phyloP scores from a whole-genome alignment of 139 green algal species.

The Micromonas commoda region DNA sequence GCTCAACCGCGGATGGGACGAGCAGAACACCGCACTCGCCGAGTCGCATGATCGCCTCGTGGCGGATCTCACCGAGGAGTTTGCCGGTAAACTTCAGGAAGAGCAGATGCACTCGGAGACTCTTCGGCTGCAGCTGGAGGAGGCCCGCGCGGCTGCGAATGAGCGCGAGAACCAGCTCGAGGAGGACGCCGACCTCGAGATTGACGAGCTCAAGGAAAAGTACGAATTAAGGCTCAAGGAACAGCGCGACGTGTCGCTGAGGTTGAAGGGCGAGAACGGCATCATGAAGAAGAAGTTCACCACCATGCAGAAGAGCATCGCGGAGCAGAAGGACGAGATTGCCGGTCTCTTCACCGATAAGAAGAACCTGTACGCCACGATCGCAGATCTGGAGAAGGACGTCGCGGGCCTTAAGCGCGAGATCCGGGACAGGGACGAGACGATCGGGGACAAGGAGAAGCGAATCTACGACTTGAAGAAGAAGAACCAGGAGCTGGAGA shows the following conservation, averaged over 20 bases:
- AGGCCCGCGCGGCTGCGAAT: constrained; percentile 37
- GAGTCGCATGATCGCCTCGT: constrained; percentile 74
- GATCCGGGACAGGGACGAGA: constrained; percentile 79
- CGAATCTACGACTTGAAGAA: constrained; percentile 90
- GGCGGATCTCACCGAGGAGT: constrained; percentile 72
- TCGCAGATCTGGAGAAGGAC: constrained; percentile 70
- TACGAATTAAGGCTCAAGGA: constrained; percentile 46
- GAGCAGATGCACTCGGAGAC: constrained; percentile 56
- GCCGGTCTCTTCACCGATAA: constrained; percentile 70
- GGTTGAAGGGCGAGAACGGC: constrained; percentile 86
- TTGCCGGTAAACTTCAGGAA: constrained; percentile 62
- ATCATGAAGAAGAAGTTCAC: constrained; percentile 92
- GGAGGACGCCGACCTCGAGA: constrained; percentile 81
- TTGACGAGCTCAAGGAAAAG: constrained; percentile 45
- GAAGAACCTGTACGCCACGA: constrained; percentile 54
- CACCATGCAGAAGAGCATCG: constrained; percentile 68
- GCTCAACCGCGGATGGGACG: constrained; percentile 67
- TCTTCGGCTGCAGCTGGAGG: constrained; percentile 51
- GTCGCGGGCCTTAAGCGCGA: constrained; percentile 69
- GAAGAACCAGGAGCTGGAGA: constrained; percentile 90
- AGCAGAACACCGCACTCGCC: constrained; percentile 73
- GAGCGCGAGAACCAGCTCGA: constrained; percentile 82
- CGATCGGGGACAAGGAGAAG: constrained; percentile 87
- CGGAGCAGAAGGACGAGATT: constrained; percentile 73
- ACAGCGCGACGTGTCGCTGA: constrained; percentile 40